Evolutionary conservation across 2,329 filamentous ascomycete species (phyloP).

Genomic region (Clarireedia sp.): DNA sequence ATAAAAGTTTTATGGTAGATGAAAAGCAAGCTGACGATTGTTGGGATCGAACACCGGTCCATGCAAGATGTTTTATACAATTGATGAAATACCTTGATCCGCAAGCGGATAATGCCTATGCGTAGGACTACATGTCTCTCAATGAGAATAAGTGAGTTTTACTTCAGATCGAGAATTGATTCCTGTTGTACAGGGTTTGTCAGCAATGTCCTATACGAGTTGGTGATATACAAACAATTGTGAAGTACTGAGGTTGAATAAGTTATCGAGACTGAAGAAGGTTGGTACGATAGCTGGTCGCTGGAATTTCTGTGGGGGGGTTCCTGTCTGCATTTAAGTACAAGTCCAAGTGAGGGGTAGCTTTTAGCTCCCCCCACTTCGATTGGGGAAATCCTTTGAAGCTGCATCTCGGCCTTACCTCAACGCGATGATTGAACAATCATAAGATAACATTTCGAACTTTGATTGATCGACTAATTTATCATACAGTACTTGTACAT

Average conservation of each 20-base stretch:
- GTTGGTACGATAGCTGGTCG: no score
- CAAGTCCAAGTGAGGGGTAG: constrained; percentile 4
- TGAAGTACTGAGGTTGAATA: background rate
- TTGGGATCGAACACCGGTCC: constrained; percentile 54
- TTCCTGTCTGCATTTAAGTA: background rate
- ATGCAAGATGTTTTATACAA: constrained; percentile 44
- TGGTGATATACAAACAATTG: background rate
- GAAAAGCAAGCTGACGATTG: constrained; percentile 23
- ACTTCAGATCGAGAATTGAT: constrained; percentile 14
- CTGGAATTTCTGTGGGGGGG: background rate
- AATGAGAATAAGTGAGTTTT: constrained; percentile 14
- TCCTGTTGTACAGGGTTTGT: background rate
- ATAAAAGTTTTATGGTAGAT: constrained; percentile 24
- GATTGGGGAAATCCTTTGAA: background rate
- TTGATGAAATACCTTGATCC: constrained; percentile 31
- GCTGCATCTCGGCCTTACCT: background rate
- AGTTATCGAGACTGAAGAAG: background rate
- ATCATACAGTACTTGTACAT: no score
- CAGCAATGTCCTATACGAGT: background rate
- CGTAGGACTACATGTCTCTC: constrained; percentile 26
- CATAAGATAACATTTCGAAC: background rate
- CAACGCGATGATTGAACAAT: constrained; percentile 5
- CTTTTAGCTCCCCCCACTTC: background rate
- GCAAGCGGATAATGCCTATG: constrained; percentile 27
- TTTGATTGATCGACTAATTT: no score